phyloP scores from a whole-genome alignment of 495 filamentous ascomycete species.

The Lophium mytilinum region DNA sequence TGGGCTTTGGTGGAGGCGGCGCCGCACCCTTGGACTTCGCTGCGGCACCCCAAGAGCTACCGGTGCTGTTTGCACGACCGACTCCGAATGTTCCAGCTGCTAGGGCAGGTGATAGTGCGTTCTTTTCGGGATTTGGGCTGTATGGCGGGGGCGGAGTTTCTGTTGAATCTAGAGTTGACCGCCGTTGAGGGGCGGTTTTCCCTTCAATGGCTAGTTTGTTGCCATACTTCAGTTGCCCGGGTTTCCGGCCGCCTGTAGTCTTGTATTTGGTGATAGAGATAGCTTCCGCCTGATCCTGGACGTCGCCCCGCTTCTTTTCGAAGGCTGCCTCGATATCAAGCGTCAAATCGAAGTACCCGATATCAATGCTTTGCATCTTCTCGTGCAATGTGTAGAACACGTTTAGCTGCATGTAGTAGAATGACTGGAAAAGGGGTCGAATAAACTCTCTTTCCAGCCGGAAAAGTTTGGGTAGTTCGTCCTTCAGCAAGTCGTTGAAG shows the following conservation, averaged over 20 bases:
- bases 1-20: constrained; percentile 86
- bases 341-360: constrained; percentile 92
- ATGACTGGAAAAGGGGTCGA: constrained; percentile 92
- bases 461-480: constrained; percentile 91
- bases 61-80: constrained; percentile 47
- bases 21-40: constrained; percentile 74
- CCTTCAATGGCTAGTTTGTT: constrained; percentile 28
- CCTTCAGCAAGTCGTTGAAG: constrained; percentile 93
- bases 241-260: constrained; percentile 62
- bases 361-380: constrained; percentile 91
- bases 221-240: constrained; percentile 39
- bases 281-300: constrained; percentile 73
- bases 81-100: constrained; percentile 26
- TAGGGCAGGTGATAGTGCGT: constrained; percentile 24
- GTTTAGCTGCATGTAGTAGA: constrained; percentile 99
- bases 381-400: constrained; percentile 99
- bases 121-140: constrained; percentile 31
- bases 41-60: constrained; percentile 50
- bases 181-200: constrained; percentile 27
- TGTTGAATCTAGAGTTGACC: constrained; percentile 41
- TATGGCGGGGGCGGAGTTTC: constrained; percentile 69
- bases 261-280: constrained; percentile 83
- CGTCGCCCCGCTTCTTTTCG: constrained; percentile 73
- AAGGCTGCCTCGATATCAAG: constrained; percentile 87
- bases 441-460: constrained; percentile 93